These are phyloP conservation scores for Gymnopilus junonius DNA, from an alignment of 768 basidiomycete species.

Conservation along the genomic window DNA sequence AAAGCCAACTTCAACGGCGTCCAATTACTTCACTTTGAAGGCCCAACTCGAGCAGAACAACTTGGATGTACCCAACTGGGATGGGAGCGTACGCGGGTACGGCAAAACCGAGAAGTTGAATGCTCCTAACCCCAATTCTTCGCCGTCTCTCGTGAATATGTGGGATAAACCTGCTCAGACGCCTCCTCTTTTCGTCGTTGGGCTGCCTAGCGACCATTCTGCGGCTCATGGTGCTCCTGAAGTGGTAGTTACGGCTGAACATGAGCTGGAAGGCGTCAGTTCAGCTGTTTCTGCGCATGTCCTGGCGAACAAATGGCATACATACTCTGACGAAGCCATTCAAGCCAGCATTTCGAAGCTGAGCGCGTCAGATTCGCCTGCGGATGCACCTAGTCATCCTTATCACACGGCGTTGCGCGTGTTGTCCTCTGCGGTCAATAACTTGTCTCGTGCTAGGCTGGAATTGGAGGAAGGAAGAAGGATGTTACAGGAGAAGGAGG, in stretches of 20 bases:
- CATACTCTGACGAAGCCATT: constrained; percentile 76
- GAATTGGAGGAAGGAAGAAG: constrained; percentile 68
- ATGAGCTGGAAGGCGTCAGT: constrained; percentile 37
- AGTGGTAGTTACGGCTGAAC: constrained; percentile 37
- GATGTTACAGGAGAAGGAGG: constrained; percentile 62
- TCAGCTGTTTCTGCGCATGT: constrained; percentile 48
- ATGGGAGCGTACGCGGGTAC: constrained; percentile 62
- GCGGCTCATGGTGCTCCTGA: constrained; percentile 31
- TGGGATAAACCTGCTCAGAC: constrained; percentile 37
- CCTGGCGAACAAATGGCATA: constrained; percentile 76
- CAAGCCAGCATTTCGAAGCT: constrained; percentile 62
- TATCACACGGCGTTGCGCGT: constrained; percentile 72
- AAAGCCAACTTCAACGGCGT: constrained; percentile 33
- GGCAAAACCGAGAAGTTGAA: constrained; percentile 43
- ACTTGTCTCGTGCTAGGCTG: constrained; percentile 55
- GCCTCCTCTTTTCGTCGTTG: constrained; percentile 48
- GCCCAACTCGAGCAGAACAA: constrained; percentile 56
- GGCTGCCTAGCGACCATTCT: constrained; percentile 36
- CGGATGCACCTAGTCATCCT: constrained; percentile 52
- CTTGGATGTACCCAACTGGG: constrained; percentile 38
- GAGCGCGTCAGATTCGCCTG: constrained; percentile 46
- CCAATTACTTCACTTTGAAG: constrained; percentile 67
- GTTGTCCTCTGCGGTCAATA: constrained; percentile 69
- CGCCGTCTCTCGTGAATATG: constrained; percentile 42
- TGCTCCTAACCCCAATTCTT: constrained; percentile 27